Percentiles rank a stretch among this genome's conserved stretches.
These are phyloP conservation scores for Syzygium jambos DNA, from an alignment of 345 rosid genomes.

Conservation along the genomic window DNA sequence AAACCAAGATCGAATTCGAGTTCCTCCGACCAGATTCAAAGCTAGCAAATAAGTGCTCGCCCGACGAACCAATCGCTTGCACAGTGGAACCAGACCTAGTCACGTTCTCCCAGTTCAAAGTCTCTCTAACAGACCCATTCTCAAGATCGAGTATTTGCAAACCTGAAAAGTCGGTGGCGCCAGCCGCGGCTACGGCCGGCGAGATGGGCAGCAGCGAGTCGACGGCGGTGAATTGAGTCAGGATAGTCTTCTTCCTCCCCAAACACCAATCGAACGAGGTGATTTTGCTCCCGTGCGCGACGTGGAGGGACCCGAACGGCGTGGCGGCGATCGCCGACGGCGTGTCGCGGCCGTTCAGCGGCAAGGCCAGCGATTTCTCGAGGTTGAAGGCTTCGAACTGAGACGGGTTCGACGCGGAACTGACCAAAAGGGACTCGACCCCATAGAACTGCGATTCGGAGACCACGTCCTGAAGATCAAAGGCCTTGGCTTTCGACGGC, in stretches of 20 bases:
- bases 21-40: constrained; percentile 91
- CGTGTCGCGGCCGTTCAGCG: constrained; percentile 63
- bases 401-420: constrained; percentile 49
- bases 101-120: constrained; percentile 61
- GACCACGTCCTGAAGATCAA: constrained; percentile 60
- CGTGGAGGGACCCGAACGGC: constrained; percentile 57
- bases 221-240: constrained; percentile 74
- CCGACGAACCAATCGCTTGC: constrained; percentile 69
- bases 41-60: constrained; percentile 58
- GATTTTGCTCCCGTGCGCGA: constrained; percentile 85
- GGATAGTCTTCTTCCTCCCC: constrained; percentile 51
- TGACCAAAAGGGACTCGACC: constrained; percentile 44
- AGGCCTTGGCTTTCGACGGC: constrained; percentile 58
- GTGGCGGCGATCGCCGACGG: constrained; percentile 58
- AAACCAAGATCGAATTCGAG: constrained; percentile 77
- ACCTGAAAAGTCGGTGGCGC: constrained; percentile 88
- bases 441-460: constrained; percentile 75
- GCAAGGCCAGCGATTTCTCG: constrained; percentile 39
- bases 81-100: constrained; percentile 70
- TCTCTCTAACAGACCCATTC: constrained; percentile 47
- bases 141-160: constrained; percentile 69
- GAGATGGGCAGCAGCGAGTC: constrained; percentile 71
- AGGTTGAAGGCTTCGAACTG: constrained; percentile 77
- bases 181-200: constrained; percentile 54
- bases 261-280: constrained; percentile 90